Evolutionary conservation across 129 eudicot species (phyloP).

Genomic region (Artemisia argyi): DNA sequence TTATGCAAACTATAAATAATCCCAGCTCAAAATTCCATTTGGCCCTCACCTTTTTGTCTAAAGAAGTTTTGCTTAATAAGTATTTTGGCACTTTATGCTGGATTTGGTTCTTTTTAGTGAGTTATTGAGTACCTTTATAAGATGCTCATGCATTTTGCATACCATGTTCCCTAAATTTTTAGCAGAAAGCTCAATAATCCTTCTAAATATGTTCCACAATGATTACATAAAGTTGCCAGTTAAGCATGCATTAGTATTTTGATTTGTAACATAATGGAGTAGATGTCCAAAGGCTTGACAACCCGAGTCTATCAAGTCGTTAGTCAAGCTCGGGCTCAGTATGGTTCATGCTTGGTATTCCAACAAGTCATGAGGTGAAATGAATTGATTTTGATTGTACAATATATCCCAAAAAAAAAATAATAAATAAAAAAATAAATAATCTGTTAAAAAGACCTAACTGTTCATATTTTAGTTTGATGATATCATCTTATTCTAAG

Average conservation of each 20-base stretch:
- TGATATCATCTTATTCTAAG: too few species aligned
- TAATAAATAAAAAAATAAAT: too few species aligned
- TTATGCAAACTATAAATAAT: background rate
- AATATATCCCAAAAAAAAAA: too few species aligned
- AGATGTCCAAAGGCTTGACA: conserved; percentile 16
- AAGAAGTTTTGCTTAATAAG: background rate
- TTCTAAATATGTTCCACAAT: conserved; percentile 23
- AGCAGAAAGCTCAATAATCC: conserved; percentile 22
- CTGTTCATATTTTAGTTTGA: too few species aligned
- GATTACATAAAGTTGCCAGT: conserved; percentile 12
- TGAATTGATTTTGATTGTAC: too few species aligned
- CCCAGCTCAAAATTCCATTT: conserved; percentile 41
- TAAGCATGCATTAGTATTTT: conserved; percentile 20
- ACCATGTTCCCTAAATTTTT: conserved; percentile 29
- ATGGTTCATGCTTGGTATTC: too few species aligned
- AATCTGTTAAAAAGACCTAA: too few species aligned
- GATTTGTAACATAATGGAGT: conserved; percentile 2
- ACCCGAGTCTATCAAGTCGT: background rate
- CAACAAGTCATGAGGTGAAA: too few species aligned
- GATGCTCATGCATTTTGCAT: conserved; percentile 30
- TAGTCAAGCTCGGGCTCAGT: too few species aligned
- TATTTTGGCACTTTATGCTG: conserved; percentile 27
- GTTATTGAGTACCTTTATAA: conserved; percentile 18
- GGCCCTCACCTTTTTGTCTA: conserved; percentile 21
- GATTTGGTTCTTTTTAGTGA: conserved; percentile 30